A percentile compares a stretch with the other conserved stretches of the same genome.
phyloP scores from a whole-genome alignment of 805 yeast genomes.

The Cyberlindnera euphorbiiphila region DNA sequence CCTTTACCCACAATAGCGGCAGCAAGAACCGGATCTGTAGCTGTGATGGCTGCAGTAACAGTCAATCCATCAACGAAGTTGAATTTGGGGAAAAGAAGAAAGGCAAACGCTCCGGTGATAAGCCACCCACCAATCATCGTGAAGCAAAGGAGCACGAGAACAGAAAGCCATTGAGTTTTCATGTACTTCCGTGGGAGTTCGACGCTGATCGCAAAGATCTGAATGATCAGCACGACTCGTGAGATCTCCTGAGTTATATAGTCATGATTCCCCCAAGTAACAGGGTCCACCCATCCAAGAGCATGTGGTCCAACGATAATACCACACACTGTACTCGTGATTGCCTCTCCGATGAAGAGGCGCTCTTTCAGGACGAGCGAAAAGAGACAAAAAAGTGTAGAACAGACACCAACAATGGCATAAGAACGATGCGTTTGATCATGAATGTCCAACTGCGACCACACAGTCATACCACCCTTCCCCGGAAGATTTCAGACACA shows the following conservation, averaged over 20 bases:
- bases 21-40: slow-evolving; percentile 92
- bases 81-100: slow-evolving; percentile 70
- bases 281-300: slow-evolving; percentile 75
- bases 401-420: slow-evolving; percentile 80
- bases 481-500: too few species aligned
- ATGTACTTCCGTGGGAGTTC: slow-evolving; percentile 87
- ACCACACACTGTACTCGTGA: slow-evolving; percentile 80
- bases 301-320: slow-evolving; percentile 85
- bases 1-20: slow-evolving; percentile 95
- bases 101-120: slow-evolving; percentile 70
- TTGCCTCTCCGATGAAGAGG: slow-evolving; percentile 86
- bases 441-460: slow-evolving; percentile 12
- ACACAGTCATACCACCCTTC: slow-evolving; percentile 14
- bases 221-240: slow-evolving; percentile 77
- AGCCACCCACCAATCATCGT: slow-evolving; percentile 92
- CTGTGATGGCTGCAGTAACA: slow-evolving; percentile 84
- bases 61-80: slow-evolving; percentile 67
- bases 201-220: slow-evolving; percentile 90
- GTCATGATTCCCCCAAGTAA: slow-evolving; percentile 81
- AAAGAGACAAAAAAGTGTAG: slow-evolving; percentile 72
- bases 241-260: slow-evolving; percentile 77
- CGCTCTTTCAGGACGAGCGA: slow-evolving; percentile 80
- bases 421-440: slow-evolving; percentile 69
- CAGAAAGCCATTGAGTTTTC: slow-evolving; percentile 77
- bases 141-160: slow-evolving; percentile 67